Evolutionary conservation across 2,329 filamentous ascomycete species (phyloP).

Genomic region (Pseudocercospora ulei): DNA sequence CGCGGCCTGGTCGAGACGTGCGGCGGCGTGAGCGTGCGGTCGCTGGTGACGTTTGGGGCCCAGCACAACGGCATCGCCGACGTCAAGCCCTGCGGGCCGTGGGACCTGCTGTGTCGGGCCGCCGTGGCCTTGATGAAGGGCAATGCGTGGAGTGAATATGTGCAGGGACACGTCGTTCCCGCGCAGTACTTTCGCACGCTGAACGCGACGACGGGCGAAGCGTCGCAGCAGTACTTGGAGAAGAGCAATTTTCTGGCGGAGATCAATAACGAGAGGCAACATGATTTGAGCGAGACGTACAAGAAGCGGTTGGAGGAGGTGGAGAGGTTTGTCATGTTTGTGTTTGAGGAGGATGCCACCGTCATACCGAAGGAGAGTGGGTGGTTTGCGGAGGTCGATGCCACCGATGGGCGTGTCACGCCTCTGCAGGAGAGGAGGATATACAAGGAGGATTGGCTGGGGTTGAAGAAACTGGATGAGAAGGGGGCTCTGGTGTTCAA

Average conservation of each 20-base stretch:
- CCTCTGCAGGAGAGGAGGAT: conserved; percentile 59
- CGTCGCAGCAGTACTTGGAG: conserved; percentile 58
- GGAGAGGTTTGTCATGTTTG: conserved; percentile 74
- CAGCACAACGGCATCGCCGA: conserved; percentile 86
- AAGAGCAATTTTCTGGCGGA: conserved; percentile 84
- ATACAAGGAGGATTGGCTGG: conserved; percentile 90
- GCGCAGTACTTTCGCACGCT: conserved; percentile 86
- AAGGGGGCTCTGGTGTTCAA: conserved; percentile 70
- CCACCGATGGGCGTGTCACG: conserved; percentile 52
- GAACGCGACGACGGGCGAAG: conserved; percentile 47
- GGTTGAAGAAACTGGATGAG: conserved; percentile 66
- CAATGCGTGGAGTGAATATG: conserved; percentile 69
- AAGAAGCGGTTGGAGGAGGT: conserved; percentile 58
- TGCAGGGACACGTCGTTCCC: conserved; percentile 73
- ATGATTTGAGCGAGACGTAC: conserved; percentile 66
- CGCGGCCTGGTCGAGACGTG: conserved; percentile 82
- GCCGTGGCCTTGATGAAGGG: conserved; percentile 67
- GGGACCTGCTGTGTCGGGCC: conserved; percentile 71
- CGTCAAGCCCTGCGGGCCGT: conserved; percentile 62
- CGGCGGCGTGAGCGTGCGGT: conserved; percentile 71
- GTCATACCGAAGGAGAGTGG: conserved; percentile 82
- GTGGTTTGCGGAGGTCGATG: conserved; percentile 84
- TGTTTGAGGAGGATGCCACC: conserved; percentile 77
- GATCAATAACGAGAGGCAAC: conserved; percentile 79
- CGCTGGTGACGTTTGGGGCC: conserved; percentile 76